phyloP scores from a whole-genome alignment of 169 alveolate species.

The Theileria parva region DNA sequence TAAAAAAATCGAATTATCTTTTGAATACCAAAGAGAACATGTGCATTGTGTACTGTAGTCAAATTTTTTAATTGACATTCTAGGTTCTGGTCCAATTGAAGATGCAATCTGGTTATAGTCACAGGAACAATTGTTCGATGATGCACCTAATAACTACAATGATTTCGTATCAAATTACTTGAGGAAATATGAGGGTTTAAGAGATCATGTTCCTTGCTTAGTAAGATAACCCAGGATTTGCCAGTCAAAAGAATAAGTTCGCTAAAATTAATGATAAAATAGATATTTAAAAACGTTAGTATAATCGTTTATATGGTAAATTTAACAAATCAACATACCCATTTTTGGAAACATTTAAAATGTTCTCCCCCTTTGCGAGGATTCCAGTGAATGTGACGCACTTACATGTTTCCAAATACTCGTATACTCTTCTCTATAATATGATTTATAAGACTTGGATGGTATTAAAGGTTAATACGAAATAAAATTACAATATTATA shows the following conservation, averaged over 20 bases:
- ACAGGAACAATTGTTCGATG: slow-evolving; percentile 30
- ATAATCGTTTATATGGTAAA: neutral
- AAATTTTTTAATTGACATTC: slow-evolving; percentile 26
- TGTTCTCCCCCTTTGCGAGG: slow-evolving; percentile 1
- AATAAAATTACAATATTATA: no score
- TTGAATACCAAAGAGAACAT: slow-evolving; percentile 48
- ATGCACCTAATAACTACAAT: neutral
- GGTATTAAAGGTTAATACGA: neutral
- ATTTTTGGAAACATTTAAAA: neutral
- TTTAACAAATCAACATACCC: neutral
- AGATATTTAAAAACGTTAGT: neutral
- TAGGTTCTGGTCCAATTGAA: slow-evolving; percentile 3
- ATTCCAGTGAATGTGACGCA: neutral
- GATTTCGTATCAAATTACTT: neutral
- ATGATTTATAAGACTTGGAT: no score
- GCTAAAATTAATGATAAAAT: slow-evolving; percentile 7
- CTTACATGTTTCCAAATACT: neutral
- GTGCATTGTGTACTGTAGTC: slow-evolving; percentile 33
- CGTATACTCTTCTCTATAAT: neutral
- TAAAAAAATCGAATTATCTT: slow-evolving; percentile 24
- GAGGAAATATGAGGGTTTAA: slow-evolving; percentile 13
- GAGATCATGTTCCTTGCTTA: slow-evolving; percentile 20
- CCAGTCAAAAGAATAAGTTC: slow-evolving; percentile 37
- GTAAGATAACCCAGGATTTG: slow-evolving; percentile 37
- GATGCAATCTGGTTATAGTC: neutral